phyloP scores from a whole-genome alignment of 257 asterid genomes.

The Capsicum pubescens region DNA sequence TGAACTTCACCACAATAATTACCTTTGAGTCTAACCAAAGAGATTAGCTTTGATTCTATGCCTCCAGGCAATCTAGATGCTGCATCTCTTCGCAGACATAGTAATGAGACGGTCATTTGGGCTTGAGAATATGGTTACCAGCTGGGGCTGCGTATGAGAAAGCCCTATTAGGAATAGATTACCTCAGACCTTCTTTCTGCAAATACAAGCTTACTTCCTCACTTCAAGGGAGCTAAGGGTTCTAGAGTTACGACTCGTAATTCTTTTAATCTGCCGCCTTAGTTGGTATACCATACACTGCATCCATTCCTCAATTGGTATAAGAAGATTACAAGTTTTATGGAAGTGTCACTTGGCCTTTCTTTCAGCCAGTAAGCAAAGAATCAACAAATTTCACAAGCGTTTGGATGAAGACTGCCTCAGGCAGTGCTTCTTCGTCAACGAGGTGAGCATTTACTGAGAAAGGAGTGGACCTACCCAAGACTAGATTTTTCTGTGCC shows the following conservation, averaged over 20 bases:
- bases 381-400: conserved; percentile 79
- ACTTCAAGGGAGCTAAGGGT: conserved; percentile 72
- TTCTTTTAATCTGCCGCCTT: conserved; percentile 91
- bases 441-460: conserved; percentile 55
- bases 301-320: conserved; percentile 72
- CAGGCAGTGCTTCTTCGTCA: conserved; percentile 86
- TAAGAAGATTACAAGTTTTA: conserved; percentile 85
- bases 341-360: conserved; percentile 89
- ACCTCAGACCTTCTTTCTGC: conserved; percentile 83
- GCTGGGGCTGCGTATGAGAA: conserved; percentile 80
- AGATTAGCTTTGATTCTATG: conserved; percentile 87
- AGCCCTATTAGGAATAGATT: conserved; percentile 86
- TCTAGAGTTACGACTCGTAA: conserved; percentile 82
- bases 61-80: conserved; percentile 96
- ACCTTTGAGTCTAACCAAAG: conserved; percentile 89
- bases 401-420: conserved; percentile 82
- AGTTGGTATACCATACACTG: conserved; percentile 59
- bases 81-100: conserved; percentile 91
- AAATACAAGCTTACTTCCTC: conserved; percentile 82
- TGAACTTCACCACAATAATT: conserved; percentile 82
- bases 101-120: conserved; percentile 86
- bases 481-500: conserved; percentile 73
- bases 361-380: conserved; percentile 90
- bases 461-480: conserved; percentile 78
- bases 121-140: conserved; percentile 89